Percentiles rank a stretch among this genome's conserved stretches.
Evolutionary conservation across 352 stramenopile species (phyloP).

Genomic region (Phytophthora uliginosa): DNA sequence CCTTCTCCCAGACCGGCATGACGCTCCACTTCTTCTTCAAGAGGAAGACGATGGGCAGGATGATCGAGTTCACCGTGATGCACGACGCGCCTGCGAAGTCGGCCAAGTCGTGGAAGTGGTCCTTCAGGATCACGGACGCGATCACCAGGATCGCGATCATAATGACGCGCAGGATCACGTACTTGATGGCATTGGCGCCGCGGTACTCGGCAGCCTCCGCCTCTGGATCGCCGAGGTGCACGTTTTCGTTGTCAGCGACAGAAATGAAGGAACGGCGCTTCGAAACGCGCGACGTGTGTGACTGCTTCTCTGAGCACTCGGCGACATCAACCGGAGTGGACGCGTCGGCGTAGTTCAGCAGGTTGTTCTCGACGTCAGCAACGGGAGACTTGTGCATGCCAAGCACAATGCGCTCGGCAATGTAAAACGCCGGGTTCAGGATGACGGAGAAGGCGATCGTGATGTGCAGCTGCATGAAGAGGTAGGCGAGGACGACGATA

Average conservation of each 20-base stretch:
- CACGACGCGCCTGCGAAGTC: conserved; percentile 57
- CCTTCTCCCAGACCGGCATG: conserved; percentile 41
- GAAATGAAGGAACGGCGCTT: conserved; percentile 54
- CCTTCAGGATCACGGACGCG: conserved; percentile 49
- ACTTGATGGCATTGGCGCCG: conserved; percentile 49
- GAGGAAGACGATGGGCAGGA: conserved; percentile 54
- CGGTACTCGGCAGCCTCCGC: conserved; percentile 42
- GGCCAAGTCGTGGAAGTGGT: conserved; percentile 53
- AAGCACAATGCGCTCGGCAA: conserved; percentile 56
- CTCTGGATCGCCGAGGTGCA: conserved; percentile 22
- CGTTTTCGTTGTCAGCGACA: conserved; percentile 48
- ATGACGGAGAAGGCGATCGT: conserved; percentile 67
- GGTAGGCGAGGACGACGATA: conserved; percentile 54
- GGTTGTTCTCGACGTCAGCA: conserved; percentile 40
- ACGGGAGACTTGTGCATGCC: conserved; percentile 53
- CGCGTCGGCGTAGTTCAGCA: conserved; percentile 26
- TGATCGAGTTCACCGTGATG: conserved; percentile 58
- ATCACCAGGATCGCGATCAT: conserved; percentile 50
- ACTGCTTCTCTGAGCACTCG: conserved; percentile 28
- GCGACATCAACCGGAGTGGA: conserved; percentile 18
- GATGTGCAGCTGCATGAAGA: conserved; percentile 72
- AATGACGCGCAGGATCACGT: conserved; percentile 42
- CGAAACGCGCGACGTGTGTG: conserved; percentile 31
- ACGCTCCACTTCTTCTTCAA: conserved; percentile 43
- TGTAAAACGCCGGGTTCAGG: conserved; percentile 58